phyloP scores from a whole-genome alignment of 2,329 filamentous ascomycete genomes.

The Lizonia empirigonia region DNA sequence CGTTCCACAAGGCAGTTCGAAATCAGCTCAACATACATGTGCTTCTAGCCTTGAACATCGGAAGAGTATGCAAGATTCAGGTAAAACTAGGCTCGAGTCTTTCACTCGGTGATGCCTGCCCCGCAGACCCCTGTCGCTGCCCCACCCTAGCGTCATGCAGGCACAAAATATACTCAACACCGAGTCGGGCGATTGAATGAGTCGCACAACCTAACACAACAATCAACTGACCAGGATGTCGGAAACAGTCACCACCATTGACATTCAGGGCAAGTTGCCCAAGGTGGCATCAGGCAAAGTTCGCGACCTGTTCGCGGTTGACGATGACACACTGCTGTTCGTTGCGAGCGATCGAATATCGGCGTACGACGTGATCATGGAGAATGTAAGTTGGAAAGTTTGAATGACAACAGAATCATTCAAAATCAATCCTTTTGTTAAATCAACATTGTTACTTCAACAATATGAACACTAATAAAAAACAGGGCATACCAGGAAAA shows the following conservation, averaged over 20 bases:
- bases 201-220: constrained; percentile 11
- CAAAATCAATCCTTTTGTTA: too few relatives aligned
- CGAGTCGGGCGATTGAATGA: constrained; percentile 21
- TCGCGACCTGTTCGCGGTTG: constrained; percentile 77
- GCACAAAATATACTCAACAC: constrained; percentile 19
- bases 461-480: background rate
- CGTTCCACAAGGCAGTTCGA: too few relatives aligned
- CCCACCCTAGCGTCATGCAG: constrained; percentile 25
- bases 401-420: background rate
- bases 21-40: too few relatives aligned
- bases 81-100: background rate
- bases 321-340: constrained; percentile 75
- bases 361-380: constrained; percentile 90
- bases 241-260: constrained; percentile 36
- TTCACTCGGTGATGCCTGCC: constrained; percentile 3
- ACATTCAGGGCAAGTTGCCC: constrained; percentile 47
- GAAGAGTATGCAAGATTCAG: background rate
- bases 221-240: constrained; percentile 15
- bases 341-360: constrained; percentile 90
- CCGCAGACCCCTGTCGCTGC: constrained; percentile 9
- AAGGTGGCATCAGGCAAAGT: constrained; percentile 73
- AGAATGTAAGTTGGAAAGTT: constrained; percentile 63
- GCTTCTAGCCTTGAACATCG: background rate
- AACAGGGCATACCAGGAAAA: constrained; percentile 69
- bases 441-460: too few relatives aligned